Evolutionary conservation across 2,329 filamentous ascomycete genomes (phyloP), one percentile per base, ranked within the genome.

Genomic region (Mollisiaceae sp.): DNA sequence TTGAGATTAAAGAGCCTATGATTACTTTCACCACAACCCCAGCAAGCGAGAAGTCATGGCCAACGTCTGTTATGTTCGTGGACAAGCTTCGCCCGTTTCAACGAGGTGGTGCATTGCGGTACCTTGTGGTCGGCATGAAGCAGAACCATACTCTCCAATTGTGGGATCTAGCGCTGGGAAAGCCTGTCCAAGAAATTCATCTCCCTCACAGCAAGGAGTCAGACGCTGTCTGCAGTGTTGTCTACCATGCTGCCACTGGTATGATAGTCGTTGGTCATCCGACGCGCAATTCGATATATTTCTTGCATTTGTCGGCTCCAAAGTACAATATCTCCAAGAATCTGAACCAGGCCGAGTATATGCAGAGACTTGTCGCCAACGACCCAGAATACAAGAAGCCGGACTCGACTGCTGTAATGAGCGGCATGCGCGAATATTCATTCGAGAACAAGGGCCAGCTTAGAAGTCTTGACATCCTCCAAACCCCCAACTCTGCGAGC

Each of bases 121-220:
- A 99, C 81, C 90, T 99, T 82, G 90, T 99, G 77, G 92, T 99
- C 68, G 95, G 95, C 74, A 93, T 98, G 87, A 97, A 98, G 82
- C 95, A 99, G 79, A 99, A 99, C 79, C 95, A 99, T 81, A 96
- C 94, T 63, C 87, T 99, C 68, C 96, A 99, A 82, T 87, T 99
- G 54, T 99, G 95, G 96, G 95, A 99, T 82, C 89, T 99, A 75
- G 93, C 92, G 50, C 89, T 99, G 39, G 91, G 91, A 71, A 97
- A 97, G 80, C 92, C 94, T 36, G 95, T 99, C 43, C 94, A 99
- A 78, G 95, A 99, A 81, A 90, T 99, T 77, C 95, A 97, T 77
- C 88, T 99, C 64, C 95, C 95, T 0, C 94, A 99, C 76, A 92
- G 92, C 80, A 97, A 95, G 76, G 94, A 98, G 77, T 96, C 93